Evolutionary conservation across 208 protist genomes (phyloP), one percentile per base, ranked within the genome.

Genomic region (Novymonas esmeraldas): DNA sequence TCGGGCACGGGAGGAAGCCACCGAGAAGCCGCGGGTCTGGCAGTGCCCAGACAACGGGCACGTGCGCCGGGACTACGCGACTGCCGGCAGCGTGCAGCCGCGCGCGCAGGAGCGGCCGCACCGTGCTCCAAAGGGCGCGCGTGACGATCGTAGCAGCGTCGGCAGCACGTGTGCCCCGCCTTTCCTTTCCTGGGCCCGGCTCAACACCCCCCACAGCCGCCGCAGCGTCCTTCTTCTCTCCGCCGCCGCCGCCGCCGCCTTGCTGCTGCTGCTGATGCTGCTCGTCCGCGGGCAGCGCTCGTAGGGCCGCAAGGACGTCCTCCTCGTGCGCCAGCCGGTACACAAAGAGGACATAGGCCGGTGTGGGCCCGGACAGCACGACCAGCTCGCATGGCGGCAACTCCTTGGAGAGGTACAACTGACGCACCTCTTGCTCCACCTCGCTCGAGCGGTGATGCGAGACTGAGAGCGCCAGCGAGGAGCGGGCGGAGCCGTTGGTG

Each of bases 11-110:
- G 36, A 68, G 60, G 24, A 90, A 63, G 2, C 65, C 68, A 10
- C 45, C 44, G 20, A 86, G 58, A 49, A 86, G 44, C 2, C 67
- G 67, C 29, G 80, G 59, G 31, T 82, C 62, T 0, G 69, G 31
- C 33, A 84, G 60, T n/a, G 80, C 50, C 80, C 79, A 90, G 33
- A 85, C 64, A n/a, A 87, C 78, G 11, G 62, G 41, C 22, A 87
- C 16, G 22, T 87, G 79, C 41, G 60, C 38, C 10, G 75, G 63
- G 20, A 59, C 49, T 20, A 33, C 36, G 9, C 50, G 22, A 33
- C 44, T 33, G 26, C 38, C 14, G 16, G 52, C 59, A 16, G 31
- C 2, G 39, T 68, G 58, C 31, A 48, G 55, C 29, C 70, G 46
- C n/a, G 39, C 39, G n/a, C 45, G 51, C 26, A 80, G 34, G 16